These are phyloP conservation scores for Xerocomellus amylosporus DNA, from an alignment of 768 basidiomycete genomes.

Conservation along the genomic window DNA sequence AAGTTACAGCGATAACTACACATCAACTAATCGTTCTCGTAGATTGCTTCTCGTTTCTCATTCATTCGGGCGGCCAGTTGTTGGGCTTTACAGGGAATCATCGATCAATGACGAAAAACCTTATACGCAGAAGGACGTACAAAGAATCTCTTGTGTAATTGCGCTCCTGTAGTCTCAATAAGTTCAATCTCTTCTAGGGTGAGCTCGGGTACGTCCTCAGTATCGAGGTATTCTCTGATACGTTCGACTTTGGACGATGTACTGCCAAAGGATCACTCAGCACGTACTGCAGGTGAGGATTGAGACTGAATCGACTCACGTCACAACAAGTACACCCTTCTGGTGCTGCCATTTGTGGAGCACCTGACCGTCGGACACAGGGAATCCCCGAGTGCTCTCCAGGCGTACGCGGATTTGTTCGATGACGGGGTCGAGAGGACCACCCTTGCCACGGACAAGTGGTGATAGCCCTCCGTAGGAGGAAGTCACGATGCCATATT, in stretches of 20 bases:
- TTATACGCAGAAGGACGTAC: constrained; percentile 14
- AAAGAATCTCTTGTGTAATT: constrained; percentile 24
- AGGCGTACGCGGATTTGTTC: constrained; percentile 32
- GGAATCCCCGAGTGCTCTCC: constrained; percentile 21
- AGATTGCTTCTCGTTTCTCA: neutral
- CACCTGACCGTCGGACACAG: constrained; percentile 31
- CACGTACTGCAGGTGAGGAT: neutral
- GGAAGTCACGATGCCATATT: constrained; percentile 38
- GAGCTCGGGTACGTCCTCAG: constrained; percentile 27
- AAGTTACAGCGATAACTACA: neutral
- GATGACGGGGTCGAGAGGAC: constrained; percentile 40
- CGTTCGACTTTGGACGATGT: constrained; percentile 34
- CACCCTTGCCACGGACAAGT: constrained; percentile 34
- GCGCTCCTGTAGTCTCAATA: constrained; percentile 27
- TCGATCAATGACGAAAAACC: neutral
- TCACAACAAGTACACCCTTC: constrained; percentile 31
- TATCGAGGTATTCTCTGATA: constrained; percentile 34
- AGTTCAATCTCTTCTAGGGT: constrained; percentile 24
- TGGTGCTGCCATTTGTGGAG: constrained; percentile 31
- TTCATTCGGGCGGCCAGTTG: constrained; percentile 22
- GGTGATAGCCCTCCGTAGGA: constrained; percentile 43
- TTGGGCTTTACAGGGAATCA: constrained; percentile 8
- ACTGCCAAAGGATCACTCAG: constrained; percentile 15
- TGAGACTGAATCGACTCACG: constrained; percentile 17
- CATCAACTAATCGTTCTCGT: neutral